phyloP scores from a whole-genome alignment of 2,329 filamentous ascomycete species.

The Clonostachys rosea region DNA sequence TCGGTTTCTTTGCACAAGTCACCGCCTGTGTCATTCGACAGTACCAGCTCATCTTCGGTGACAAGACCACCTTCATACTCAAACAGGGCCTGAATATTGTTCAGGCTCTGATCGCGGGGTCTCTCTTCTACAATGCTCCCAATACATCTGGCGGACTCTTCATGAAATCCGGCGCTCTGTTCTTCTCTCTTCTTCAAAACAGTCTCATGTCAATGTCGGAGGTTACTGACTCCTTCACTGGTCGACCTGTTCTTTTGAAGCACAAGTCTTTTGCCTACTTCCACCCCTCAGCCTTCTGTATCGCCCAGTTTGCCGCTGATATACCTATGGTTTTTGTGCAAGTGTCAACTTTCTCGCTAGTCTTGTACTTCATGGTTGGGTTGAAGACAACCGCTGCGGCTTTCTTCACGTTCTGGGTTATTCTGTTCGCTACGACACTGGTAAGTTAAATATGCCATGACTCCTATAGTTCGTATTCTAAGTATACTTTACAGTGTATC shows the following conservation, averaged over 20 bases:
- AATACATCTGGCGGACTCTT: slow-evolving; percentile 56
- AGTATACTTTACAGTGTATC: slow-evolving; percentile 28
- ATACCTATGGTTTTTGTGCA: slow-evolving; percentile 55
- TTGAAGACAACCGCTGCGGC: slow-evolving; percentile 41
- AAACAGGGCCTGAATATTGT: slow-evolving; percentile 53
- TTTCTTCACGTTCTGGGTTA: slow-evolving; percentile 60
- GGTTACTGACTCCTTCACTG: slow-evolving; percentile 57
- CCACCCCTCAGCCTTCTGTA: slow-evolving; percentile 54
- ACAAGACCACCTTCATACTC: slow-evolving; percentile 59
- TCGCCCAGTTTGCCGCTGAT: slow-evolving; percentile 49
- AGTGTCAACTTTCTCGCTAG: slow-evolving; percentile 49
- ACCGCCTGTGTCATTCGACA: slow-evolving; percentile 52
- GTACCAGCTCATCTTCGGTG: slow-evolving; percentile 62
- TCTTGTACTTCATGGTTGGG: slow-evolving; percentile 61
- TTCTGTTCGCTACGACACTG: slow-evolving; percentile 46
- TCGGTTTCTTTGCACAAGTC: slow-evolving; percentile 50
- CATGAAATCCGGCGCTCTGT: slow-evolving; percentile 58
- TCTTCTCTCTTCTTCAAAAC: slow-evolving; percentile 61
- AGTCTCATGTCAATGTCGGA: slow-evolving; percentile 60
- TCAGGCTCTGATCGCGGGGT: slow-evolving; percentile 60
- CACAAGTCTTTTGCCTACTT: slow-evolving; percentile 54
- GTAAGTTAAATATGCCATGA: slow-evolving; percentile 15
- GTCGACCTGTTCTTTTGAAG: slow-evolving; percentile 54
- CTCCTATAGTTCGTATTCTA: slow-evolving; percentile 5
- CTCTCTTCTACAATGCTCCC: slow-evolving; percentile 63